phyloP scores from a whole-genome alignment of 1,284 basidiomycete species.

The Malassezia caprae region DNA sequence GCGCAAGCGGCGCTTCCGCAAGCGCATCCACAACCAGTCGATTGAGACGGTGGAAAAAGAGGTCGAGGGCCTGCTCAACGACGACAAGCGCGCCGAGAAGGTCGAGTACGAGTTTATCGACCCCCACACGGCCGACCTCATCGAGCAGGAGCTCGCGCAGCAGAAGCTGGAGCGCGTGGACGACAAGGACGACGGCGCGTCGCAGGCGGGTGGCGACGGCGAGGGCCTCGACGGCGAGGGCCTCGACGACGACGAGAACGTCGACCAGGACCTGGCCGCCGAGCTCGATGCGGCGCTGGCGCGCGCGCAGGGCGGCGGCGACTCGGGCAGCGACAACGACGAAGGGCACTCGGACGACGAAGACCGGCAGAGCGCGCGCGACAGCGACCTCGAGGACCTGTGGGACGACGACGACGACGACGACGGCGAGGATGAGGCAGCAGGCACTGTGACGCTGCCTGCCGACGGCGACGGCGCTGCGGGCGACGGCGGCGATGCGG shows the following conservation, averaged over 20 bases:
- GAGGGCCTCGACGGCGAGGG: constrained; percentile 4
- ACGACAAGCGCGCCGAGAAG: constrained; percentile 69
- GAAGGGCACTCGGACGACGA: constrained; percentile 24
- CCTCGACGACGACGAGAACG: constrained; percentile 59
- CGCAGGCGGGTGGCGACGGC: constrained; percentile 26
- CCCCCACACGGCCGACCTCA: constrained; percentile 14
- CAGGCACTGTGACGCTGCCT: background rate
- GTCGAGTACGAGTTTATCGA: constrained; percentile 51
- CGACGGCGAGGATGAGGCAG: constrained; percentile 18
- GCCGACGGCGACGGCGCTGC: constrained; percentile 64
- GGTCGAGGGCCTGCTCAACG: constrained; percentile 78
- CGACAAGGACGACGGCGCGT: constrained; percentile 19
- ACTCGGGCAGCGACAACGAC: constrained; percentile 39
- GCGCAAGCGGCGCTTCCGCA: constrained; percentile 84
- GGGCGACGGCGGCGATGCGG: constrained; percentile 53
- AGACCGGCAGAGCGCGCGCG: constrained; percentile 22
- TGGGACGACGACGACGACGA: constrained; percentile 44
- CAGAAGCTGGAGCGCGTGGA: background rate
- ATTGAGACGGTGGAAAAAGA: constrained; percentile 96
- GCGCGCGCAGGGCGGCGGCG: constrained; percentile 54
- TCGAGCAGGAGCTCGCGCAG: constrained; percentile 17
- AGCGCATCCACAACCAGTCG: constrained; percentile 74
- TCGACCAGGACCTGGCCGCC: constrained; percentile 50
- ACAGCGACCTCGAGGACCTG: constrained; percentile 33
- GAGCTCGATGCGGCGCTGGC: constrained; percentile 50